Base-by-base conservation (phyloP, 176 grass and related monocot species). In the Luzula sylvatica region DNA sequence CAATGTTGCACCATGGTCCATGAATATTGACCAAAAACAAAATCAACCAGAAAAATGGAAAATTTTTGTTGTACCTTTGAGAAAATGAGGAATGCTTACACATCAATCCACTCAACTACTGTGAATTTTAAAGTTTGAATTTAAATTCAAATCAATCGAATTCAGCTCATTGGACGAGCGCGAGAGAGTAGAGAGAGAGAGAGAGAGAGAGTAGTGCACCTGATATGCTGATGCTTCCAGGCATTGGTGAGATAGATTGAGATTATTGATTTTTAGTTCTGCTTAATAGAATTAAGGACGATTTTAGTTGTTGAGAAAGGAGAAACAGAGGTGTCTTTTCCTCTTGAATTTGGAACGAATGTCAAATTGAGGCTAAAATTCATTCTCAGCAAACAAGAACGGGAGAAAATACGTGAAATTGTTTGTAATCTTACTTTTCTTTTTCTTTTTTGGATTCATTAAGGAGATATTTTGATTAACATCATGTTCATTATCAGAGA, bases 301-400 rank as follows among this genome's bases (percentile, higher is more conserved):
- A 72, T 65, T 3, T 66, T 20, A 46, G 30, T 78, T 41, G 75
- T 57, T 26, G 67, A 78, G 46, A 78, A 67, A 42, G 67, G 75
- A 56, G 56, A 40, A 15, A 50, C 45, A 11, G 67, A 72, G 54
- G 30, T 46, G 42, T 38, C 23, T 20, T 72, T 72, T 14, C 6
- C 67, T 66, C 52, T 78, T 26, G 38, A 65, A 58, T 27, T 26
- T 61, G 44, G 59, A 66, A 46, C 44, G 29, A 35, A 42, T 66
- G 44, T 66, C 3, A 54, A 50, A 22, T 42, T 78, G 38, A 78
- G 29, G 24, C 55, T 78, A 23, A 53, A 41, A 9, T 78, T 78
- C 12, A 23, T 66, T 20, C 75, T 78, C 16, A 78, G 30, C 22
- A 50, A 78, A 66, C 44, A 78, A 42, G 68, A 72, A 43, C 43